Percentiles rank a stretch among this genome's conserved stretches.
These are phyloP conservation scores for Cardamine chenopodiifolia DNA, from an alignment of 345 rosid species.

Conservation along the genomic window DNA sequence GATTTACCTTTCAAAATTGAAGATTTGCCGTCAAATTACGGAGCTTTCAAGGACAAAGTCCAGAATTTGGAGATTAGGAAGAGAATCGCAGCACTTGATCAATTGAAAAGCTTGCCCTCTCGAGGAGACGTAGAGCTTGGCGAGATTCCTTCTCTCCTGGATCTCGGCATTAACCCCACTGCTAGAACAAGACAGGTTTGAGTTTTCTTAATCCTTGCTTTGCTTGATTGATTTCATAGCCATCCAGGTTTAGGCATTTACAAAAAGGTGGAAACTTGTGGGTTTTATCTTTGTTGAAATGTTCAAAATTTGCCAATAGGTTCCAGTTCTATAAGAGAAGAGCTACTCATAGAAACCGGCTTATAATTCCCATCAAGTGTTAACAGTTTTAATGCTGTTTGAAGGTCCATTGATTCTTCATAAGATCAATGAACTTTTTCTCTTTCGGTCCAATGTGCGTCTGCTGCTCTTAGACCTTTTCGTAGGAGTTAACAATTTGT, in stretches of 20 bases:
- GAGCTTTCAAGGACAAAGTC: conserved; percentile 80
- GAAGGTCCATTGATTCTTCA: neutral
- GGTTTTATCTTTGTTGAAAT: neutral
- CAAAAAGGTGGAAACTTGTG: conserved; percentile 7
- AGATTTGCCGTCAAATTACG: conserved; percentile 79
- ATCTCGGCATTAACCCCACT: conserved; percentile 72
- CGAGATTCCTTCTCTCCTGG: conserved; percentile 81
- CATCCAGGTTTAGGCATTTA: conserved; percentile 7
- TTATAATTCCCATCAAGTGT: neutral
- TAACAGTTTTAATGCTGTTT: neutral
- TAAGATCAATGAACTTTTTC: conserved; percentile 1
- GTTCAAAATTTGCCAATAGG: neutral
- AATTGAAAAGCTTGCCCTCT: conserved; percentile 81
- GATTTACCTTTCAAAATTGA: conserved; percentile 90
- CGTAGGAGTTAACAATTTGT: conserved; percentile 10
- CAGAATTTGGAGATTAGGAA: conserved; percentile 81
- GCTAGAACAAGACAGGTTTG: conserved; percentile 69
- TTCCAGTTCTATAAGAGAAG: neutral
- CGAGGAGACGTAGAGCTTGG: conserved; percentile 94
- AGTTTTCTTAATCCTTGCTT: conserved; percentile 3
- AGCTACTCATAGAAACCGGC: neutral
- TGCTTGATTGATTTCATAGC: neutral
- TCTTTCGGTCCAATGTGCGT: neutral
- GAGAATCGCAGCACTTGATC: conserved; percentile 78
- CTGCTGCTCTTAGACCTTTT: conserved; percentile 13